Percentiles rank a stretch among this genome's conserved stretches.
Evolutionary conservation across 345 rosid genomes (phyloP).

Genomic region (Citrus cavaleriei): DNA sequence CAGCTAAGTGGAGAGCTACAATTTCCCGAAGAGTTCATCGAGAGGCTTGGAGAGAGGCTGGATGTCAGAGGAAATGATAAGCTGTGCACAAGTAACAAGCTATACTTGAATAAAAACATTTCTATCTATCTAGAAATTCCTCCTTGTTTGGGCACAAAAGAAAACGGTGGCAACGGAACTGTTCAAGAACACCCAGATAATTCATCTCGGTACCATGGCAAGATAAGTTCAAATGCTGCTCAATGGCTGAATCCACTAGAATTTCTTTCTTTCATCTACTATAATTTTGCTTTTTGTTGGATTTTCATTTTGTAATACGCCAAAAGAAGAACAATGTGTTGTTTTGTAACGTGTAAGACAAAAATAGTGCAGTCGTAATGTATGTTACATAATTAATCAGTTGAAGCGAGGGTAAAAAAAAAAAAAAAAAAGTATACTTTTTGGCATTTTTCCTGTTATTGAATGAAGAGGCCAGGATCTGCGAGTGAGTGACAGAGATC

Average conservation of each 20-base stretch:
- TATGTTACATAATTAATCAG: not conserved
- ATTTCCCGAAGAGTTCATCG: conserved; percentile 29
- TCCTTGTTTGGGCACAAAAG: conserved; percentile 21
- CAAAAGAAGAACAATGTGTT: not conserved
- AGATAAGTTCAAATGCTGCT: conserved; percentile 19
- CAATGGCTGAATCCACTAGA: not conserved
- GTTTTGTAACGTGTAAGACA: not conserved
- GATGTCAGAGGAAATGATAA: conserved; percentile 40
- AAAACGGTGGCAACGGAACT: conserved; percentile 1
- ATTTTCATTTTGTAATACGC: not conserved
- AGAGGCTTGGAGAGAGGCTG: conserved; percentile 37
- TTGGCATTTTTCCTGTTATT: not conserved
- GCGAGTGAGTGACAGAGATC: no score
- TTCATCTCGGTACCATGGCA: conserved; percentile 19
- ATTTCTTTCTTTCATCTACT: not conserved
- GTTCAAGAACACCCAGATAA: conserved; percentile 18
- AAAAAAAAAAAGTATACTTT: no score
- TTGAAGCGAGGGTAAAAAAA: no score
- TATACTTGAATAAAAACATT: conserved; percentile 11
- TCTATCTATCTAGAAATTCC: conserved; percentile 21
- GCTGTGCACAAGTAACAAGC: conserved; percentile 30
- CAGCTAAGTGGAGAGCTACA: conserved; percentile 30
- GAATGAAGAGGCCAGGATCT: not conserved
- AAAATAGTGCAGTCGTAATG: not conserved
- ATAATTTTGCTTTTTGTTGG: not conserved